phyloP scores from a whole-genome alignment of 1,284 basidiomycete genomes.

The Meripilus lineatus region DNA sequence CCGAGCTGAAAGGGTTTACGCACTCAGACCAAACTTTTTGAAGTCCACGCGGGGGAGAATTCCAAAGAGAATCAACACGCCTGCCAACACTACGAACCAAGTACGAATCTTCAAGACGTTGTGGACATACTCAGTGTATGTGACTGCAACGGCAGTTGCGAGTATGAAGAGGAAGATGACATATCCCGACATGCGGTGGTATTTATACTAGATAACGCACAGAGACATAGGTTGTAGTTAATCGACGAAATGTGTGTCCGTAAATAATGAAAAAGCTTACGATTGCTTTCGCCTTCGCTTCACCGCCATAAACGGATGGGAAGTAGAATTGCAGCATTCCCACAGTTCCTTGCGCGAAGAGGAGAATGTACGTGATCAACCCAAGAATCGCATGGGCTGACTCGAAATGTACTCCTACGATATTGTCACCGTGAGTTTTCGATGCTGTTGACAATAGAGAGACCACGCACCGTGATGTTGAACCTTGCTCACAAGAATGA shows the following conservation, averaged over 20 bases:
- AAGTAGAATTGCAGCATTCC: constrained; percentile 9
- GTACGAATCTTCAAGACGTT: constrained; percentile 4
- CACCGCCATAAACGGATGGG: constrained; percentile 3
- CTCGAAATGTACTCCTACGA: constrained; percentile 2
- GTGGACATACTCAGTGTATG: constrained; percentile 2
- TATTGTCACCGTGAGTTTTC: not conserved
- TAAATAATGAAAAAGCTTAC: not conserved
- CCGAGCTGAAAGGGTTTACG: too few relatives aligned
- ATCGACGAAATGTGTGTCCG: not conserved
- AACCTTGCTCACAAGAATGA: constrained; percentile 4
- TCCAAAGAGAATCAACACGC: constrained; percentile 2
- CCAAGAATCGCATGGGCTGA: constrained; percentile 7
- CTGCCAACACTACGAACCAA: constrained; percentile 5
- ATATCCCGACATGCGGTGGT: constrained; percentile 8
- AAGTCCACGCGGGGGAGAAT: constrained; percentile 4
- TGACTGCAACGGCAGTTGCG: constrained; percentile 8
- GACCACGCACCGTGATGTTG: constrained; percentile 4
- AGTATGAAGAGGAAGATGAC: constrained; percentile 7
- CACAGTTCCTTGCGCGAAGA: constrained; percentile 6
- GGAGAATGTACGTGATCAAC: constrained; percentile 6
- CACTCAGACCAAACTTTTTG: constrained; percentile 3
- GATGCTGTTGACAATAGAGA: not conserved
- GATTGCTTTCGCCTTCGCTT: constrained; percentile 5
- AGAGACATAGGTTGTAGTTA: not conserved
- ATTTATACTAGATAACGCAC: constrained; percentile 5